These are phyloP conservation scores for Lactuca sativa DNA, from an alignment of 129 eudicot species.

Conservation along the genomic window DNA sequence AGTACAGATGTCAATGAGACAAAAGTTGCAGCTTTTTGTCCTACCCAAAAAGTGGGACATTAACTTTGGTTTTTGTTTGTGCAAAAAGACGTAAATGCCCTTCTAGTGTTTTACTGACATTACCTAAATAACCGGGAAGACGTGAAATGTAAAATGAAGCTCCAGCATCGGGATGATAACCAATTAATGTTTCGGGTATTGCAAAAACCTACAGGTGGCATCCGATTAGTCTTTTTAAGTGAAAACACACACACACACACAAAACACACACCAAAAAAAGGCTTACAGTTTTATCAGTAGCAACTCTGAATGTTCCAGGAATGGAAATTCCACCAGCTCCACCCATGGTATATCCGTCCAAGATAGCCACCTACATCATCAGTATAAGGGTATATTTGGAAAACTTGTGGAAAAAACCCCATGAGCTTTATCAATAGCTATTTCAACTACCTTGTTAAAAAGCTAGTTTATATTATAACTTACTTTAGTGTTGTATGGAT, in stretches of 20 bases:
- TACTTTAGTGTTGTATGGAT: no score
- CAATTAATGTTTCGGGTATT: conserved; percentile 87
- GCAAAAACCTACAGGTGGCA: conserved; percentile 66
- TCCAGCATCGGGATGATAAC: conserved; percentile 95
- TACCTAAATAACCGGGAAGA: conserved; percentile 86
- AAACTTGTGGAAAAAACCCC: no score
- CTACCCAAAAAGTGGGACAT: no score
- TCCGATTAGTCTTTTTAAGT: no score
- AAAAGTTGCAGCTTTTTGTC: not conserved
- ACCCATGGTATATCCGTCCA: conserved; percentile 94
- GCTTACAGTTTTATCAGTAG: conserved; percentile 81
- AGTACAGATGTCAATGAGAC: not conserved
- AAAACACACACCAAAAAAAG: no score
- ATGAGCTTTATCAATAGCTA: no score
- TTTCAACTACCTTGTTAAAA: no score
- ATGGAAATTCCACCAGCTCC: conserved; percentile 89
- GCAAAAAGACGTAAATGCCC: not conserved
- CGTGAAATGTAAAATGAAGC: conserved; percentile 87
- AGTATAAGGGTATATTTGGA: no score
- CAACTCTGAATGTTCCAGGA: conserved; percentile 88
- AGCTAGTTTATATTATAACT: no score
- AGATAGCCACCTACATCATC: conserved; percentile 74
- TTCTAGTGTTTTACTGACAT: not conserved
- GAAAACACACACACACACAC: no score
- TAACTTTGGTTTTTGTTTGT: not conserved